These are phyloP conservation scores for Haplosporangium sp. DNA, from an alignment of 371 early-diverging fungal genomes.

Conservation along the genomic window DNA sequence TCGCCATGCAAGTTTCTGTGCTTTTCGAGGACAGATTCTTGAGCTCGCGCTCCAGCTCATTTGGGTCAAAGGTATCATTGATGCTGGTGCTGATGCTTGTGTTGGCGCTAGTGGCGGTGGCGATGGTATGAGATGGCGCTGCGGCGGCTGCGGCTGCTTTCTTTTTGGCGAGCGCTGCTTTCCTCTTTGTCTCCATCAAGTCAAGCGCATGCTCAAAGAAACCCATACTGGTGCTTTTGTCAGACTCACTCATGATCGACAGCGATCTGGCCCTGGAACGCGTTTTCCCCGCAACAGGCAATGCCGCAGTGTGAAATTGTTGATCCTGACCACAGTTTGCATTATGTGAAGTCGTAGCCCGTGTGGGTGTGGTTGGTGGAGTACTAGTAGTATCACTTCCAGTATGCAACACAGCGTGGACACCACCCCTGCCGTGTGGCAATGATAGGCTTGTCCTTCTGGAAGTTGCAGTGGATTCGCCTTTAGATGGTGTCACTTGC, in stretches of 20 bases:
- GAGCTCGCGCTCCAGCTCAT: slow-evolving; percentile 16
- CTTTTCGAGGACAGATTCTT: slow-evolving; percentile 3
- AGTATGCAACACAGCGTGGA: neutral
- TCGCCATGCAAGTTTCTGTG: neutral
- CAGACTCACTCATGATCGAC: slow-evolving; percentile 10
- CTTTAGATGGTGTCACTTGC: slow-evolving; percentile 25
- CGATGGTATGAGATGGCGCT: neutral
- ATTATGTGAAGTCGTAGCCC: slow-evolving; percentile 1
- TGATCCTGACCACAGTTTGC: neutral
- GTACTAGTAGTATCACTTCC: slow-evolving; percentile 21
- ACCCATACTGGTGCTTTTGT: slow-evolving; percentile 11
- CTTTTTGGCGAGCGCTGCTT: slow-evolving; percentile 28
- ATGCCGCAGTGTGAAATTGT: neutral
- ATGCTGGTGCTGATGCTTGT: neutral
- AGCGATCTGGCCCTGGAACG: slow-evolving; percentile 26
- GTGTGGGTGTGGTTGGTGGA: slow-evolving; percentile 40
- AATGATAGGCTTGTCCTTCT: slow-evolving; percentile 9
- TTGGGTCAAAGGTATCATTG: slow-evolving; percentile 2
- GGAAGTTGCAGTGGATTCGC: slow-evolving; percentile 2
- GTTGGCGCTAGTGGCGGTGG: neutral
- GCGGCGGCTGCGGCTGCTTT: slow-evolving; percentile 15
- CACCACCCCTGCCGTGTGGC: neutral
- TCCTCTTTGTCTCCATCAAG: slow-evolving; percentile 30
- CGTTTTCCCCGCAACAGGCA: slow-evolving; percentile 6
- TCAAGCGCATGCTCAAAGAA: slow-evolving; percentile 40